These are phyloP conservation scores for Insectozyma bohioensis DNA, from an alignment of 1,139 yeast genomes.

Conservation along the genomic window DNA sequence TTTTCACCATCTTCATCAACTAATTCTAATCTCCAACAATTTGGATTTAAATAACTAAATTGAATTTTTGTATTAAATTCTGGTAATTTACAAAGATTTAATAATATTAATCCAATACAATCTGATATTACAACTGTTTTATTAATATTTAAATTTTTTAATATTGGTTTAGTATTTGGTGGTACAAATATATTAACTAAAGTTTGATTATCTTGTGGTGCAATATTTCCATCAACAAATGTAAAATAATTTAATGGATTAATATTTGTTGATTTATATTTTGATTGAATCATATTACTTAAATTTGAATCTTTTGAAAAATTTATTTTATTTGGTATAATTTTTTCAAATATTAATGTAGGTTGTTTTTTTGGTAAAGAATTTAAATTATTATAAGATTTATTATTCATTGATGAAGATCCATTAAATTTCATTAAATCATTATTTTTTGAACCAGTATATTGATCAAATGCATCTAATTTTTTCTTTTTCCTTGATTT, in stretches of 20 bases:
- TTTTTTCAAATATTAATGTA: slow-evolving; percentile 26
- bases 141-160: slow-evolving; percentile 37
- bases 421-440: slow-evolving; percentile 9
- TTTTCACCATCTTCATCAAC: slow-evolving; percentile 81
- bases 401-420: slow-evolving; percentile 8
- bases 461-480: slow-evolving; percentile 20
- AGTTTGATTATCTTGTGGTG: slow-evolving; percentile 26
- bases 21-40: slow-evolving; percentile 64
- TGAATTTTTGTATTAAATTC: slow-evolving; percentile 20
- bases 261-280: slow-evolving; percentile 32
- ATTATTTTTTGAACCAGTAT: slow-evolving; percentile 16
- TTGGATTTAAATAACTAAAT: slow-evolving; percentile 43
- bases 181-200: slow-evolving; percentile 37
- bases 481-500: slow-evolving; percentile 21
- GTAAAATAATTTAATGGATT: slow-evolving; percentile 56
- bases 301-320: slow-evolving; percentile 32
- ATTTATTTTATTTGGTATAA: slow-evolving; percentile 11
- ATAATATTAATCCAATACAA: slow-evolving; percentile 60
- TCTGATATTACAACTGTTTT: slow-evolving; percentile 56
- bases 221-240: slow-evolving; percentile 37
- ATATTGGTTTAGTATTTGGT: slow-evolving; percentile 31
- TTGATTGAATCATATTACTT: slow-evolving; percentile 41
- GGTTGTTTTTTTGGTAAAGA: slow-evolving; percentile 10
- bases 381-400: slow-evolving; percentile 5
- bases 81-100: slow-evolving; percentile 26